phyloP scores from a whole-genome alignment of 768 basidiomycete genomes.

The Leccinum longicurvipes region DNA sequence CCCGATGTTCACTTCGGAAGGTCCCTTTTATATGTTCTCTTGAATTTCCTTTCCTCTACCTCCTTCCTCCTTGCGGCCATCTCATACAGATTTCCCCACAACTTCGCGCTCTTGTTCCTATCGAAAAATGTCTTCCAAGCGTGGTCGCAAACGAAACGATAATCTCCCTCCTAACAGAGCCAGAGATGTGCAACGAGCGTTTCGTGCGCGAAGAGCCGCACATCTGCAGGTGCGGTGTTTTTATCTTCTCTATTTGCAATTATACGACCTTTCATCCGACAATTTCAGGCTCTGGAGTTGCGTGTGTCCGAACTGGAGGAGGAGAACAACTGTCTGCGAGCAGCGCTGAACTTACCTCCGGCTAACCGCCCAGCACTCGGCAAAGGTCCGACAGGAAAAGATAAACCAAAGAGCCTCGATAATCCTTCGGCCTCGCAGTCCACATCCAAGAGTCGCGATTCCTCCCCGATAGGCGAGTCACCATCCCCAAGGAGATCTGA shows the following conservation, averaged over 20 bases:
- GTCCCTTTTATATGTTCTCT: constrained; percentile 39
- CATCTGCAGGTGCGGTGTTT: constrained; percentile 66
- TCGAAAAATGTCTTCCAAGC: constrained; percentile 73
- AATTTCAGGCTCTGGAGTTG: constrained; percentile 68
- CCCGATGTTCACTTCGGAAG: constrained; percentile 34
- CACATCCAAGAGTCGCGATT: constrained; percentile 55
- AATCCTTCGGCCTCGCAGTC: constrained; percentile 31
- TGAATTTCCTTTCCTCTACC: constrained; percentile 33
- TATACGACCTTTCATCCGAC: constrained; percentile 30
- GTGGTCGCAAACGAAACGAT: constrained; percentile 76
- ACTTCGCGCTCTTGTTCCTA: constrained; percentile 7
- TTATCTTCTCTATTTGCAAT: constrained; percentile 39
- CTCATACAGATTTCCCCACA: constrained; percentile 18
- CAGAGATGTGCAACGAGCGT: constrained; percentile 85
- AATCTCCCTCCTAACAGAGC: constrained; percentile 66
- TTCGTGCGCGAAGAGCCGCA: constrained; percentile 83
- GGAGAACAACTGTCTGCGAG: constrained; percentile 74
- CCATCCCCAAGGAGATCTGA: constrained; percentile 41
- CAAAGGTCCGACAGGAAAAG: constrained; percentile 85
- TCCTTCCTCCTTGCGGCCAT: constrained; percentile 32
- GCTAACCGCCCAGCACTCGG: constrained; percentile 71
- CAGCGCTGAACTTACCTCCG: constrained; percentile 68
- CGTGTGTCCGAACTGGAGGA: constrained; percentile 81
- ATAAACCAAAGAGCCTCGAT: constrained; percentile 63
- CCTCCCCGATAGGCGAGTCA: constrained; percentile 59